phyloP scores from a whole-genome alignment of 129 eudicot genomes.

The Artemisia argyi region DNA sequence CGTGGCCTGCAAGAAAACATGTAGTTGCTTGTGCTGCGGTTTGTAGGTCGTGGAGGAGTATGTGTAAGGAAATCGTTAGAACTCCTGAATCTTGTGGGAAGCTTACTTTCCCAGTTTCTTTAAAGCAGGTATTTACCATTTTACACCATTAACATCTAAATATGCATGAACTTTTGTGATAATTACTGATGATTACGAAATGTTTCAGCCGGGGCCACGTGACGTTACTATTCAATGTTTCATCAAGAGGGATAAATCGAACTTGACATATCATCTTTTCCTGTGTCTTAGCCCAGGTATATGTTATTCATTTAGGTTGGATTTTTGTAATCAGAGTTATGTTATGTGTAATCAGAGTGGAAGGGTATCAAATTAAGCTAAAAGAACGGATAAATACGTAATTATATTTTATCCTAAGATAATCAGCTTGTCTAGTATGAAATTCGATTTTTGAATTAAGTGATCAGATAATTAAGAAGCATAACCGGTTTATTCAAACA shows the following conservation, averaged over 20 bases:
- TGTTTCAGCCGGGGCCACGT: constrained; percentile 88
- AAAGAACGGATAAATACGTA: too few species aligned
- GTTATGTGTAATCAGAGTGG: too few species aligned
- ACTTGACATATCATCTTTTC: constrained; percentile 81
- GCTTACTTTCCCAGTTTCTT: constrained; percentile 83
- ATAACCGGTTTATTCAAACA: too few species aligned
- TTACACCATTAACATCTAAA: background rate
- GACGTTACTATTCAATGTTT: constrained; percentile 89
- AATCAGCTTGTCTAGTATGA: too few species aligned
- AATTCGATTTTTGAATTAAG: too few species aligned
- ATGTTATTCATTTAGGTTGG: background rate
- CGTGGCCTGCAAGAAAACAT: constrained; percentile 86
- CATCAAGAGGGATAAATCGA: constrained; percentile 88
- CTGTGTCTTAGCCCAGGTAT: constrained; percentile 88
- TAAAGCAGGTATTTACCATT: constrained; percentile 66
- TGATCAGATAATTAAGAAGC: too few species aligned
- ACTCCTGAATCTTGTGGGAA: constrained; percentile 83
- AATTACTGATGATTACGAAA: constrained; percentile 14
- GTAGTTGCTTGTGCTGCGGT: constrained; percentile 92
- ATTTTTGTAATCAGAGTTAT: too few species aligned
- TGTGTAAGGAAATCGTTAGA: constrained; percentile 91
- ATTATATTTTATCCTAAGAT: too few species aligned
- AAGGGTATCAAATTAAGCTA: too few species aligned
- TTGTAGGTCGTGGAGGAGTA: constrained; percentile 85
- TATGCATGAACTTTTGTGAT: background rate